Percentiles rank a stretch among this genome's conserved stretches.
Evolutionary conservation across 495 filamentous ascomycete species (phyloP).

Genomic region (Glarea lozoyensis): DNA sequence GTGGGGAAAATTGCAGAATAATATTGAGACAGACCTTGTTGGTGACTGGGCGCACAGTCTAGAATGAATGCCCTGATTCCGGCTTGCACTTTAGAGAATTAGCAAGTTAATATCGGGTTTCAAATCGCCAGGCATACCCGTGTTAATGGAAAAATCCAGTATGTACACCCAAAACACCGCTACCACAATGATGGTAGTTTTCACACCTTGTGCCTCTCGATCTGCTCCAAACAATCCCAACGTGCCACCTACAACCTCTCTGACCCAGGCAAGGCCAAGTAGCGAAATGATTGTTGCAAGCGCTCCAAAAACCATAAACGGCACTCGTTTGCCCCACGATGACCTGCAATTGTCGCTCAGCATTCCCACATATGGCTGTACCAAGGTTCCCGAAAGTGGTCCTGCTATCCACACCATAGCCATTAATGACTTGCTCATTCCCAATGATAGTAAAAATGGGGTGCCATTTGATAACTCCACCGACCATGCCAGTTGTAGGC

Average conservation of each 20-base stretch:
- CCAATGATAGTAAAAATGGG: constrained; percentile 59
- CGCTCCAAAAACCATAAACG: constrained; percentile 76
- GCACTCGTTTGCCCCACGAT: constrained; percentile 75
- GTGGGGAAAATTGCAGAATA: not conserved
- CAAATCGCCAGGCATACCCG: constrained; percentile 42
- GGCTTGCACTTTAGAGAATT: constrained; percentile 58
- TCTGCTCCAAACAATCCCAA: constrained; percentile 64
- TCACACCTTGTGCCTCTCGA: constrained; percentile 48
- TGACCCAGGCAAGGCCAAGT: constrained; percentile 73
- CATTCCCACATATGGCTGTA: constrained; percentile 92
- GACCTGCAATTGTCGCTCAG: constrained; percentile 78
- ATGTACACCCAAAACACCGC: constrained; percentile 77
- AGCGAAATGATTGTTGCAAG: constrained; percentile 63
- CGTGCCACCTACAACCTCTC: constrained; percentile 64
- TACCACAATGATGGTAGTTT: constrained; percentile 51
- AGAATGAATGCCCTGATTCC: constrained; percentile 84
- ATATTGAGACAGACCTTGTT: constrained; percentile 44
- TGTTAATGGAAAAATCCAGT: constrained; percentile 87
- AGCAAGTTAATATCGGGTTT: constrained; percentile 4
- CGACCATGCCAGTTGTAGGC: constrained; percentile 90
- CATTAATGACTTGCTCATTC: constrained; percentile 86
- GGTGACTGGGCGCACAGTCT: constrained; percentile 79
- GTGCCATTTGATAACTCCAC: constrained; percentile 85
- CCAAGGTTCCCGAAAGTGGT: constrained; percentile 73
- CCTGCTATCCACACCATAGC: constrained; percentile 93